A percentile compares a stretch with the other conserved stretches of the same genome.
These are phyloP conservation scores for Trichoderma sp. DNA, from an alignment of 2,329 filamentous ascomycete species.

Conservation along the genomic window DNA sequence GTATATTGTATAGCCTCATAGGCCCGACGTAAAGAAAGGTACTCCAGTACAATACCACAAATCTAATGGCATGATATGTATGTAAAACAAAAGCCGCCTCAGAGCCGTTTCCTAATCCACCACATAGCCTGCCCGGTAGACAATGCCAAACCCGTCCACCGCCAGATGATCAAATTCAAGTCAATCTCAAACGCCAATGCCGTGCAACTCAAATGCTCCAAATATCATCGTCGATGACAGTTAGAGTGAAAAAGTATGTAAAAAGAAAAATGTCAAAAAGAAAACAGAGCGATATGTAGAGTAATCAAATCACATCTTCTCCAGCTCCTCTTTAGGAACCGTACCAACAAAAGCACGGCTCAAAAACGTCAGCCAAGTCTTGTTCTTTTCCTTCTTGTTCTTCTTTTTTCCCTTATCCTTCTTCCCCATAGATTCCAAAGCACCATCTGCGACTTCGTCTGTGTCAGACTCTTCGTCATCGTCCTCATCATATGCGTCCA, in stretches of 20 bases:
- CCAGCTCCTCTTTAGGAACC: conserved; percentile 66
- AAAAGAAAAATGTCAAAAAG: neutral
- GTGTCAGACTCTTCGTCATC: conserved; percentile 37
- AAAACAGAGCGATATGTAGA: neutral
- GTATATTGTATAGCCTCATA: conserved; percentile 12
- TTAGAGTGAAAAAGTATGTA: neutral
- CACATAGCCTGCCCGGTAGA: neutral
- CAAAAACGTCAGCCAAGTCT: conserved; percentile 78
- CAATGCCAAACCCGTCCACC: neutral
- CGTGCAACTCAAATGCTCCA: neutral
- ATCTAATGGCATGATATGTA: neutral
- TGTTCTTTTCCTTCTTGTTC: conserved; percentile 61
- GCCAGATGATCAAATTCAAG: neutral
- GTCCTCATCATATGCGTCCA: conserved; percentile 35
- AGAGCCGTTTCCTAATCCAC: neutral
- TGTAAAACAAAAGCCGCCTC: conserved; percentile 1
- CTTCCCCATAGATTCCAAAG: conserved; percentile 48
- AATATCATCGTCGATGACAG: neutral
- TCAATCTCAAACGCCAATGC: conserved; percentile 10
- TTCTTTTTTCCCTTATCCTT: conserved; percentile 49
- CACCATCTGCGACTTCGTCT: conserved; percentile 35
- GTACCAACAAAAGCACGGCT: conserved; percentile 79
- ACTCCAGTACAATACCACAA: neutral
- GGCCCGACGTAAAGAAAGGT: neutral
- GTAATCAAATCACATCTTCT: conserved; percentile 44